These are phyloP conservation scores for Viola odorata DNA, from an alignment of 345 rosid species.

Conservation along the genomic window DNA sequence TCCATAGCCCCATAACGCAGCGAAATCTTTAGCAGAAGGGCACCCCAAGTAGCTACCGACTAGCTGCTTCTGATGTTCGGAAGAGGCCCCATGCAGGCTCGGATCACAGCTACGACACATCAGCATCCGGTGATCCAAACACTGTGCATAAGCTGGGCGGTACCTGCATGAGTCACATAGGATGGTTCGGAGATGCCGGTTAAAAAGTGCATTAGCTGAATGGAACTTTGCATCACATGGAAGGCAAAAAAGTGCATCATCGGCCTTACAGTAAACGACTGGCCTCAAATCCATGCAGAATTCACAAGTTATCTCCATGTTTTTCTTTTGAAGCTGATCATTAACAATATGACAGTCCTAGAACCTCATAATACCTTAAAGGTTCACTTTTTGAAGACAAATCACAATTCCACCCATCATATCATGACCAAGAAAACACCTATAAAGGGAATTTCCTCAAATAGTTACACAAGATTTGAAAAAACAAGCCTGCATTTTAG, in stretches of 20 bases:
- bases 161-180: constrained; percentile 56
- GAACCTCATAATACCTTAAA: constrained; percentile 1
- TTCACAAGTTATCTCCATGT: constrained; percentile 65
- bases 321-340: constrained; percentile 10
- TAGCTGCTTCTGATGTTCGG: constrained; percentile 42
- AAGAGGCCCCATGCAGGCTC: constrained; percentile 38
- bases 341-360: not conserved
- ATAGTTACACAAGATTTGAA: no score
- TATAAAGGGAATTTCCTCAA: not conserved
- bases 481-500: no score
- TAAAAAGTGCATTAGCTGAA: constrained; percentile 79
- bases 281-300: constrained; percentile 68
- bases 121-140: constrained; percentile 60
- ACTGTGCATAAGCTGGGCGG: constrained; percentile 44
- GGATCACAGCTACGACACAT: constrained; percentile 57
- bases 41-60: constrained; percentile 62
- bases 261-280: constrained; percentile 75
- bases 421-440: not conserved
- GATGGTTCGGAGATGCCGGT: constrained; percentile 66
- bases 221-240: constrained; percentile 84
- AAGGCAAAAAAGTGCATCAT: constrained; percentile 74
- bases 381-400: not conserved
- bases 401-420: constrained; percentile 3
- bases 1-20: constrained; percentile 56
- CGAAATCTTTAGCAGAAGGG: constrained; percentile 71